Conservation (phyloP, 768 basidiomycete genomes). For the Filobasidium wieringae region DNA sequence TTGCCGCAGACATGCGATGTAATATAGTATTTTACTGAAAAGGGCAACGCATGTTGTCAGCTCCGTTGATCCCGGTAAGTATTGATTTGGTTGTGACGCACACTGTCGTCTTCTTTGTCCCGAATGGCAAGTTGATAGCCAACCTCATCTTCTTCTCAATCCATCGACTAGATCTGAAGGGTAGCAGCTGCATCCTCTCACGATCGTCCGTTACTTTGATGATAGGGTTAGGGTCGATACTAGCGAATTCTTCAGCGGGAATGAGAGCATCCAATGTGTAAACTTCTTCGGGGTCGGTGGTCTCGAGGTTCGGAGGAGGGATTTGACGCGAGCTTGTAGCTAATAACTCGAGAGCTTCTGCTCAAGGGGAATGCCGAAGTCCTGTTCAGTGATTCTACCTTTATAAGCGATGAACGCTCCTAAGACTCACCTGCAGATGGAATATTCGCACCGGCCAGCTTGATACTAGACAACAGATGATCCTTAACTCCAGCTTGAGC, state of each 20-base stretch:
- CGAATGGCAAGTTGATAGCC: constrained; percentile 15
- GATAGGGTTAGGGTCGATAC: constrained; percentile 51
- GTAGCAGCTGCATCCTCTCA: constrained; percentile 50
- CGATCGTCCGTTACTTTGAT: constrained; percentile 45
- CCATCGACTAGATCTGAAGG: constrained; percentile 57
- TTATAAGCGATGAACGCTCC: not conserved
- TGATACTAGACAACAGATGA: constrained; percentile 72
- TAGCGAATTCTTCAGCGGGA: constrained; percentile 66
- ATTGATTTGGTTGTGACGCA: no score
- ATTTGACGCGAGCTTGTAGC: constrained; percentile 50
- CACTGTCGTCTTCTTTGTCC: constrained; percentile 45
- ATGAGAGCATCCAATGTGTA: constrained; percentile 55
- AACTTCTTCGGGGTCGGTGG: constrained; percentile 56
- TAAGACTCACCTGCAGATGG: constrained; percentile 53
- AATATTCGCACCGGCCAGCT: constrained; percentile 55
- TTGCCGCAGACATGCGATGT: constrained; percentile 72
- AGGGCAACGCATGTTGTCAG: no score
- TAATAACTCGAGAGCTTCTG: not conserved
- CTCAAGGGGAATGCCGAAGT: not conserved
- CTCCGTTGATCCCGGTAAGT: no score
- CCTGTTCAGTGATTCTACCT: not conserved
- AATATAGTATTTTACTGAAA: constrained; percentile 59
- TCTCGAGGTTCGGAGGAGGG: constrained; percentile 58
- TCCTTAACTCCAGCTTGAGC: constrained; percentile 76
- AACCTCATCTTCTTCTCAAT: constrained; percentile 44